Base-by-base conservation (phyloP, 768 basidiomycete species). In the Lyophyllum atratum region DNA sequence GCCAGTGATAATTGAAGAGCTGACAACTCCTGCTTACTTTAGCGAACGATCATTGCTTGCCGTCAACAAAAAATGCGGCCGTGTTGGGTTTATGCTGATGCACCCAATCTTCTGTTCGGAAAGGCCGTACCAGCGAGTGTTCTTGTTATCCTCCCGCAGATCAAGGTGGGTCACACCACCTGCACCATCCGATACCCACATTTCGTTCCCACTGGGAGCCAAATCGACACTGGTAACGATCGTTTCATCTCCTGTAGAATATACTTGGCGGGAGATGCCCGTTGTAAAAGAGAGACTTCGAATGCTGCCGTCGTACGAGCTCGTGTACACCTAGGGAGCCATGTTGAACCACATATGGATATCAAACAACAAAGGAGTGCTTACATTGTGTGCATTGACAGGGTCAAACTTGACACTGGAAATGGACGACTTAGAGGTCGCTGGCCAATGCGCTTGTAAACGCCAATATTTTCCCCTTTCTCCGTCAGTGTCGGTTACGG, bases 391-490 rank as follows among this genome's bases (percentile, higher is more conserved):
- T 0, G 87, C 76, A 67, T 93, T 80, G 33, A 83, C 75, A 9
- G 92, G 90, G 65, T 92, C 87, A 49, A 94, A 76, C 68, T 87
- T 92, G 55, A 93, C 79, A 56, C 79, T 82, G 5, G 90, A 92
- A 49, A 94, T 85, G 1, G 91, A 92, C 1, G 91, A 93, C 62
- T 86, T 85, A 15, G 89, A 76, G 0, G 85, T 87, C 4, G 87
- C 86, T 0, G 92, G 92, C 92, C 92, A 93, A 61, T 94, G 92
- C 21, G 80, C 74, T 66, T 94, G 92, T 49, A 94, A 71, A 10
- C 85, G 82, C 87, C 89, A 93, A 64, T 87, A 87, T 69, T 83
- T 87, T 3, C 92, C 92, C n/a, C 81, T 80, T 68, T 87, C 86
- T 29, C 68, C 64, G 34, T 82, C 79, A 21, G 66, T 68, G 11